phyloP scores from a whole-genome alignment of 495 filamentous ascomycete species.

The Talaromyces proteolyticus region DNA sequence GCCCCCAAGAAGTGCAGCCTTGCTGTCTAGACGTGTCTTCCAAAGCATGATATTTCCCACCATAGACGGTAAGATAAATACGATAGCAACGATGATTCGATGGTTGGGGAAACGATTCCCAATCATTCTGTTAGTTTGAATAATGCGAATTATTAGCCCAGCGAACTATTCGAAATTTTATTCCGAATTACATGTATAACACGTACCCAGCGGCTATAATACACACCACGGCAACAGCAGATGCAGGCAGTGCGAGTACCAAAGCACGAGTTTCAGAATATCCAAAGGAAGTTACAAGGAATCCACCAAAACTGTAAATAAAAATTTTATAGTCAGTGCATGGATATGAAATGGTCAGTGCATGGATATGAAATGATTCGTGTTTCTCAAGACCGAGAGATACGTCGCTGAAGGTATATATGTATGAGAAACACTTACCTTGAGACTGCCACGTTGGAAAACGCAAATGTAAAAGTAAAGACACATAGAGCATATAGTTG shows the following conservation, averaged over 20 bases:
- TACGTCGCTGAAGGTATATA: neutral
- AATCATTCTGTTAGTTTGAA: neutral
- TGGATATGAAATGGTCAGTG: too few relatives aligned
- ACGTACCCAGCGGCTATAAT: neutral
- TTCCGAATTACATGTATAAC: too few relatives aligned
- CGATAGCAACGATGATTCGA: neutral
- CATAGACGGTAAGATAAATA: neutral
- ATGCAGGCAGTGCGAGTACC: neutral
- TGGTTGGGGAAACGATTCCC: neutral
- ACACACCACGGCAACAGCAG: neutral
- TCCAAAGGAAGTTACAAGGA: slow-evolving; percentile 33
- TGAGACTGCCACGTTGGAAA: neutral
- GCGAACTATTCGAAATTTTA: neutral
- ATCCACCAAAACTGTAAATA: slow-evolving; percentile 23
- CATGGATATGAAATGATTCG: too few relatives aligned
- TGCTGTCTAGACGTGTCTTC: neutral
- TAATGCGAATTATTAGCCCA: neutral
- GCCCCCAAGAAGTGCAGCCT: neutral
- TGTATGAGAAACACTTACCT: slow-evolving; percentile 1
- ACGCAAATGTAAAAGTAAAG: slow-evolving; percentile 15
- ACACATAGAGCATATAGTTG: slow-evolving; percentile 27
- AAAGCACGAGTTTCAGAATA: slow-evolving; percentile 23
- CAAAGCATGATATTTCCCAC: neutral
- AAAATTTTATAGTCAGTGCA: too few relatives aligned
- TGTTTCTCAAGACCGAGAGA: neutral